Evolutionary conservation across 352 stramenopile species (phyloP).

Genomic region (Phytophthora capsici): DNA sequence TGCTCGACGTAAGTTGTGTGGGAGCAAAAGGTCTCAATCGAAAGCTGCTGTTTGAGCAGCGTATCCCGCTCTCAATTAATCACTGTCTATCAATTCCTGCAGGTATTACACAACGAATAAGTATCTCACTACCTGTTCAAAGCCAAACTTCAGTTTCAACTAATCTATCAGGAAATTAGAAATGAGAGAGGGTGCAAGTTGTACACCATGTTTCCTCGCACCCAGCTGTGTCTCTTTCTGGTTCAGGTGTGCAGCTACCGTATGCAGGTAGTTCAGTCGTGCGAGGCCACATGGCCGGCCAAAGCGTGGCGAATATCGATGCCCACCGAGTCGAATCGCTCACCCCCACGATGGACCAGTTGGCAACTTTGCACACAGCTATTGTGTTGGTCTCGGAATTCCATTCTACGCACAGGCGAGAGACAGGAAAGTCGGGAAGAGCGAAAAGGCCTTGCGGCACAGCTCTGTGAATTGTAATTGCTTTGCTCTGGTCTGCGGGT

Average conservation of each 20-base stretch:
- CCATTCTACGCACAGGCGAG: constrained; percentile 27
- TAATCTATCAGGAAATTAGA: not conserved
- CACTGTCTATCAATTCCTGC: not conserved
- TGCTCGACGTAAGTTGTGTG: not conserved
- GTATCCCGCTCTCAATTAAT: constrained; percentile 19
- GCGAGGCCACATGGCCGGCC: constrained; percentile 10
- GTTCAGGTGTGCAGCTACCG: too few relatives aligned
- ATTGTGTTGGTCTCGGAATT: too few relatives aligned
- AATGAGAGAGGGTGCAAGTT: not conserved
- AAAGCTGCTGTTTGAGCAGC: constrained; percentile 3
- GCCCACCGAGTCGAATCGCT: constrained; percentile 3
- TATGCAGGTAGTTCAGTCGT: constrained; percentile 24
- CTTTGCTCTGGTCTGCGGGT: constrained; percentile 24
- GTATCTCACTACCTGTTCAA: not conserved
- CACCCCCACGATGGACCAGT: constrained; percentile 6
- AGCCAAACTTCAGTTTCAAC: not conserved
- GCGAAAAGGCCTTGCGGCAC: constrained; percentile 20
- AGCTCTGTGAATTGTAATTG: constrained; percentile 12
- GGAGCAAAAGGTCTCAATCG: not conserved
- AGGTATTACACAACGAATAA: not conserved
- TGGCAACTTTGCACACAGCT: constrained; percentile 10
- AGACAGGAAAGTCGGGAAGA: constrained; percentile 36
- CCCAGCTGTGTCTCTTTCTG: constrained; percentile 17
- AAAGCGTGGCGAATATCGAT: not conserved
- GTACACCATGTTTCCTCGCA: constrained; percentile 7